Percentiles rank a stretch among this genome's conserved stretches.
Conservation (phyloP, 2,329 filamentous ascomycete species). For the Diaporthe caulivora region DNA sequence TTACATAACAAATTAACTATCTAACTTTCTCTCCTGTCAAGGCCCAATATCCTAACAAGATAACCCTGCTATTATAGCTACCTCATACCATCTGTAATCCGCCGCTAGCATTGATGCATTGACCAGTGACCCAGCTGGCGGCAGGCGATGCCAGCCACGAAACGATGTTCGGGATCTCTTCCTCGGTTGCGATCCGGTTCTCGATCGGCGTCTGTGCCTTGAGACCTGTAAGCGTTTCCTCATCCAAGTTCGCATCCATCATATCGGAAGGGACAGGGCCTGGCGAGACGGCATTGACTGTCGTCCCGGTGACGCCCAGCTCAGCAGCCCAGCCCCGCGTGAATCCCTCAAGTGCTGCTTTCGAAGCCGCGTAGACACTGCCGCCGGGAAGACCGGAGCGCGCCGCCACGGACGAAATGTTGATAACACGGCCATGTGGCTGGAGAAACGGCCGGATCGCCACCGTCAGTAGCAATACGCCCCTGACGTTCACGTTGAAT, state of each 20-base stretch:
- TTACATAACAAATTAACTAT: too few species aligned
- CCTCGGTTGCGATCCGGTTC: constrained; percentile 61
- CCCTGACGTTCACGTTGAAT: constrained; percentile 70
- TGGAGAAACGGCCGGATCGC: constrained; percentile 64
- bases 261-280: constrained; percentile 68
- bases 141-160: constrained; percentile 65
- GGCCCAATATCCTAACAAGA: too few species aligned
- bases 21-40: too few species aligned
- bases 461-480: constrained; percentile 65
- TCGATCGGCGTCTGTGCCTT: constrained; percentile 64
- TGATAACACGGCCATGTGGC: constrained; percentile 64
- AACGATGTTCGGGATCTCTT: constrained; percentile 69
- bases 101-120: constrained; percentile 67
- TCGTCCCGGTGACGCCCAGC: constrained; percentile 67
- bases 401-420: constrained; percentile 67
- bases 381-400: constrained; percentile 58
- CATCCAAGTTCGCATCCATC: constrained; percentile 55
- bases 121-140: constrained; percentile 65
- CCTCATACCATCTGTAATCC: constrained; percentile 48
- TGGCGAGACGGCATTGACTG: constrained; percentile 71
- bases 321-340: constrained; percentile 71
- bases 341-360: constrained; percentile 71
- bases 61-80: too few species aligned
- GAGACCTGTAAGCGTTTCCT: constrained; percentile 61
- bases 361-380: constrained; percentile 67